Evolutionary conservation across 345 rosid genomes (phyloP).

Genomic region (Clausena lansium): DNA sequence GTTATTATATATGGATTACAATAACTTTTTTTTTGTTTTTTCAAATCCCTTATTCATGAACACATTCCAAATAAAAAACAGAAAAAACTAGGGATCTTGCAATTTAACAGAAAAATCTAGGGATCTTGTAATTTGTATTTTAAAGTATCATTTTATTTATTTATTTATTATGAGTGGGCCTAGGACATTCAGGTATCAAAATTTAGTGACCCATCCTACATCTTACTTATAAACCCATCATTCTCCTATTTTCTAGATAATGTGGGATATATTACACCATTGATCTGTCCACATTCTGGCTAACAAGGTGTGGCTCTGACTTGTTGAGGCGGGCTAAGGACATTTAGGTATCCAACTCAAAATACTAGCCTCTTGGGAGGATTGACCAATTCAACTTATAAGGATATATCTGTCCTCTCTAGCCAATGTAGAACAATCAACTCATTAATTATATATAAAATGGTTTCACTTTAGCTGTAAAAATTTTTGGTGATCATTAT

Average conservation of each 20-base stretch:
- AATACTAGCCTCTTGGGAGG: not conserved
- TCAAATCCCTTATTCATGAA: not conserved
- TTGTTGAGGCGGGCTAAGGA: not conserved
- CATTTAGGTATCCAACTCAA: not conserved
- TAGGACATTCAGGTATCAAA: not conserved
- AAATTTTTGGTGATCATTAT: constrained; percentile 6
- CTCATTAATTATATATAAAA: not conserved
- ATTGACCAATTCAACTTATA: not conserved
- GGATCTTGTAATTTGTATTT: not conserved
- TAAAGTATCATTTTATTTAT: not conserved
- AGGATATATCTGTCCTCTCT: not conserved
- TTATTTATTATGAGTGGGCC: not conserved
- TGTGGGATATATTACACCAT: not conserved
- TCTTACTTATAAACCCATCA: not conserved
- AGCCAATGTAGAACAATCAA: not conserved
- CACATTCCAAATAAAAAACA: not conserved
- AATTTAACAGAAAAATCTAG: not conserved
- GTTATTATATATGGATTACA: not conserved
- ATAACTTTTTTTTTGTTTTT: not conserved
- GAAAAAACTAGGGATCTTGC: not conserved
- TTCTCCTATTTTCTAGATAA: no score
- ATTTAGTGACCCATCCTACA: not conserved
- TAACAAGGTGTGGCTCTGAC: not conserved
- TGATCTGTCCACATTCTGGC: not conserved
- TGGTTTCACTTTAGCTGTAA: not conserved